Conservation (phyloP, 257 asterid genomes). For the Solanum bukasovii region DNA sequence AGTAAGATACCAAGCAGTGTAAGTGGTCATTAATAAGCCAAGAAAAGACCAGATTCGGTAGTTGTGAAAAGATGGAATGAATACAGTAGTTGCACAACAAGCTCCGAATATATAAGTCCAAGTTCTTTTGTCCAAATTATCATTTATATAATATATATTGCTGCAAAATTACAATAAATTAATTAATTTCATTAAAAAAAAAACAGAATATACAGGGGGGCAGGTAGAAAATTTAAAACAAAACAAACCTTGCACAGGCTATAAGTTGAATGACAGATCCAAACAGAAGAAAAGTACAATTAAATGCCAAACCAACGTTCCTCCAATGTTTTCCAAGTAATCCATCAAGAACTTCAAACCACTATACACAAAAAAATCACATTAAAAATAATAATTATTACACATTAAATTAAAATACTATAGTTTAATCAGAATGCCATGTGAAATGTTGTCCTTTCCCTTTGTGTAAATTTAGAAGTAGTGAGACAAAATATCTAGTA, state of each 20-base stretch:
- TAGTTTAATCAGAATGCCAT: constrained; percentile 3
- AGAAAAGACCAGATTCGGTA: constrained; percentile 92
- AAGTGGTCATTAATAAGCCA: constrained; percentile 87
- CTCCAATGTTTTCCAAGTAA: constrained; percentile 88
- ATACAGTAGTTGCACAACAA: constrained; percentile 88
- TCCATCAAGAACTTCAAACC: constrained; percentile 98
- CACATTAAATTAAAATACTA: neutral
- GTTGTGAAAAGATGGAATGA: constrained; percentile 88
- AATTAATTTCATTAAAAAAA: neutral
- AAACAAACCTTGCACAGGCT: constrained; percentile 82
- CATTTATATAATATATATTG: constrained; percentile 88
- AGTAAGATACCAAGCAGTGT: constrained; percentile 93
- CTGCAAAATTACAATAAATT: constrained; percentile 27
- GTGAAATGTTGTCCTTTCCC: constrained; percentile 5
- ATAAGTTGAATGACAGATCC: constrained; percentile 97
- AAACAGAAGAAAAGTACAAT: constrained; percentile 90
- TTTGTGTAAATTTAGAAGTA: too few relatives aligned
- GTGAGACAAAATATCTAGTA: neutral
- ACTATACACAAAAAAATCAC: constrained; percentile 17
- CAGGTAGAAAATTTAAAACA: neutral
- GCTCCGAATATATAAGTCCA: constrained; percentile 96
- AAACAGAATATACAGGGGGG: neutral
- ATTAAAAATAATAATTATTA: neutral
- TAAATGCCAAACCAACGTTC: constrained; percentile 93
- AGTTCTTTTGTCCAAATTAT: constrained; percentile 91